phyloP scores from a whole-genome alignment of 169 alveolate species.

The Eimeria necatrix region DNA sequence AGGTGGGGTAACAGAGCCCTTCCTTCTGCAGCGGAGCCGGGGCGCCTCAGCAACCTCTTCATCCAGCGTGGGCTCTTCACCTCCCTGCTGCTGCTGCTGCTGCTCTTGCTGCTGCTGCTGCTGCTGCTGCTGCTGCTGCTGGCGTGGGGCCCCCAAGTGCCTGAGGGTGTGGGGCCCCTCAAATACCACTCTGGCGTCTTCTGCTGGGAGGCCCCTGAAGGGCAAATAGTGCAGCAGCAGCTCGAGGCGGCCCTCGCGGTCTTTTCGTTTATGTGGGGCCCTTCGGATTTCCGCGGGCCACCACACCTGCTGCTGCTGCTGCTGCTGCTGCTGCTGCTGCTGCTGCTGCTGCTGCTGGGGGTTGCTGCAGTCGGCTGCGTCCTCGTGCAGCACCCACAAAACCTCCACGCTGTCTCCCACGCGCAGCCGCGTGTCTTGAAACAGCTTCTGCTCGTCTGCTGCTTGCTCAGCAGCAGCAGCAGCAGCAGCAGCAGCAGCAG shows the following conservation, averaged over 20 bases:
- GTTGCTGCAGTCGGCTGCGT: background rate
- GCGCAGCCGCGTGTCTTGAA: background rate
- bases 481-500: conserved; percentile 16
- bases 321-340: background rate
- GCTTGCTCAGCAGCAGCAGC: conserved; percentile 22
- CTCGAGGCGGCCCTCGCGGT: background rate
- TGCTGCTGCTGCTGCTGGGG: background rate
- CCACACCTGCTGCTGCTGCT: background rate
- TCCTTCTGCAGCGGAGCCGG: conserved; percentile 5
- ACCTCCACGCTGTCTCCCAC: conserved; percentile 15
- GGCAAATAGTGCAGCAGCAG: background rate
- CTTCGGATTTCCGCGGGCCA: conserved; percentile 29
- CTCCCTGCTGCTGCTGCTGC: background rate
- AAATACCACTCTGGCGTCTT: background rate
- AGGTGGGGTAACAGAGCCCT: background rate
- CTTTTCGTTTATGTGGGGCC: background rate
- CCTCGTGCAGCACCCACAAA: background rate
- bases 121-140: conserved; percentile 43
- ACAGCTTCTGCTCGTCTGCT: background rate
- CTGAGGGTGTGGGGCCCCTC: conserved; percentile 54
- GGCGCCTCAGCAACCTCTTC: background rate
- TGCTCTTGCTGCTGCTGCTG: background rate
- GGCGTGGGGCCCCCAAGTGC: conserved; percentile 7
- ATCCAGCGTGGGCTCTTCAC: background rate
- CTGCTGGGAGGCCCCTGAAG: background rate